Base-by-base conservation (phyloP, 2,329 filamentous ascomycete species). In the Neoascochyta sp. region DNA sequence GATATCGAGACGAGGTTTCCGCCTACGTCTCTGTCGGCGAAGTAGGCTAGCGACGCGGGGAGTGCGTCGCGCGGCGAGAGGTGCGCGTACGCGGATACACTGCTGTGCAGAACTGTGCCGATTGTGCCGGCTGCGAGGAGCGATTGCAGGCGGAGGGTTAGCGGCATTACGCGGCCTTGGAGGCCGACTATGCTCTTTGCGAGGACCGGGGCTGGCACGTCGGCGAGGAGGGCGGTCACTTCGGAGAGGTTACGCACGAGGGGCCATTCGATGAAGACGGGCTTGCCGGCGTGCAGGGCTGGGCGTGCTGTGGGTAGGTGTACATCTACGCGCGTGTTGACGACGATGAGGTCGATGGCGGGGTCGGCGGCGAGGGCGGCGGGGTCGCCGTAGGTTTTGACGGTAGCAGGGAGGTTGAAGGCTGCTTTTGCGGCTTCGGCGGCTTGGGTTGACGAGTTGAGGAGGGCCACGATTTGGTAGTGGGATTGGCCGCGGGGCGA, bases 261-360 rank as follows among this genome's bases (percentile, higher is more conserved):
- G 3, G 67, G 70, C 68, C 69, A 69, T 39, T 81, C 76, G 0
- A 76, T 65, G 34, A 63, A 81, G 0, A 74, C 64, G 0, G 58
- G 46, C 49, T 79, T 78, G 0, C 75, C 76, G 0, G 72, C 70
- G 9, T 60, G 57, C 1, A 78, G 40, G 10, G 68, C 70, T 0
- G 75, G 70, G 8, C 64, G 56, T 0, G 67, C 59, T 2, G 66
- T 68, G 2, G 55, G 34, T 24, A 67, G 62, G 39, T 81, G 76
- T 1, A 65, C 64, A 34, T 78, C 74, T 1, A 76, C 75, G 4
- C 74, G 65, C 0, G 74, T 77, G 22, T 51, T 55, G 39, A 70
- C 70, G 4, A 80, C 70, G 2, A 81, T 71, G 41, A 52, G 32
- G 19, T 52, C 47, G 11, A 52, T 36, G 9, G 49, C 29, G 5